phyloP scores from a whole-genome alignment of 768 basidiomycete genomes.

The Tricholoma terreum region DNA sequence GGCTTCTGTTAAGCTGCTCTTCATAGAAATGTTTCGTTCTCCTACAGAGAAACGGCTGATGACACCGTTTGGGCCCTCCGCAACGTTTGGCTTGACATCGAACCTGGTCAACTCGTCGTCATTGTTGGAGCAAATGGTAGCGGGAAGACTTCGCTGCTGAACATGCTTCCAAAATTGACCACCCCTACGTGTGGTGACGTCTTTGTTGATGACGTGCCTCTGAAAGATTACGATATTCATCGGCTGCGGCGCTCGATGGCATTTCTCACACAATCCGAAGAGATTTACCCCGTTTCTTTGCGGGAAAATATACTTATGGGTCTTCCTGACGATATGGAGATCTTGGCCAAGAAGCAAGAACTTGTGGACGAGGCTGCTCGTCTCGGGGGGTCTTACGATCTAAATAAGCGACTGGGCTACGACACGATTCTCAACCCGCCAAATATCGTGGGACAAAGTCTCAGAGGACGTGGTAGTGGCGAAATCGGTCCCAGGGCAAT shows the following conservation, averaged over 20 bases:
- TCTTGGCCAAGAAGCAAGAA: conserved; percentile 13
- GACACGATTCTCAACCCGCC: conserved; percentile 37
- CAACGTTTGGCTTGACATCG: conserved; percentile 36
- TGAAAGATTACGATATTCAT: conserved; percentile 27
- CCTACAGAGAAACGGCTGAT: conserved; percentile 6
- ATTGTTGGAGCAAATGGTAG: conserved; percentile 46
- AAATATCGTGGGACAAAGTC: conserved; percentile 24
- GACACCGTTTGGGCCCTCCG: conserved; percentile 16
- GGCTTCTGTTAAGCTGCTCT: not conserved
- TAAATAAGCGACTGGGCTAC: conserved; percentile 40
- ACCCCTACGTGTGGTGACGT: conserved; percentile 35
- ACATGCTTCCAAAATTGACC: conserved; percentile 35
- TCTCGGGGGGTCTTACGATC: conserved; percentile 37
- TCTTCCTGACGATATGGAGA: conserved; percentile 6
- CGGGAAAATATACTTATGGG: conserved; percentile 39
- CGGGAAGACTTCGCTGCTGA: conserved; percentile 43
- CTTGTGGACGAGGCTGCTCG: conserved; percentile 29
- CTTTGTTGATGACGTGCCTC: conserved; percentile 35
- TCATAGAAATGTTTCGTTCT: conserved; percentile 16
- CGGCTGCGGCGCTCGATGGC: conserved; percentile 38
- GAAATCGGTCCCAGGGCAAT: conserved; percentile 28
- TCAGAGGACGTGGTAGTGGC: conserved; percentile 25
- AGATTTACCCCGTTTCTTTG: conserved; percentile 33
- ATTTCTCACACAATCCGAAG: conserved; percentile 39
- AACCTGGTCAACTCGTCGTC: conserved; percentile 41